These are phyloP conservation scores for Phlyctochytrium planicorne DNA, from an alignment of 192 early-diverging fungal species.

Conservation along the genomic window DNA sequence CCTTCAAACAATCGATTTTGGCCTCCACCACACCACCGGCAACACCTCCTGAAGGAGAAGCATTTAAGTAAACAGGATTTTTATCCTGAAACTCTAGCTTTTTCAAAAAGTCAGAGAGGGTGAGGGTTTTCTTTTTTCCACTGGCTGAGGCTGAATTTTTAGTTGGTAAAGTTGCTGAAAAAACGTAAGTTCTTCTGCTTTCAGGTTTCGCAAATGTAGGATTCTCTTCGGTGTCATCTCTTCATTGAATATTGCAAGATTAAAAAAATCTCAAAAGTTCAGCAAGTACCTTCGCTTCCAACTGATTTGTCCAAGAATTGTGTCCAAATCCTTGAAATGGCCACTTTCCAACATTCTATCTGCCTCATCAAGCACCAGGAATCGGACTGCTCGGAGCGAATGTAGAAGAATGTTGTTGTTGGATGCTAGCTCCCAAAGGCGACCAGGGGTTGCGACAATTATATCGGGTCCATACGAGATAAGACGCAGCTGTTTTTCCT, in stretches of 20 bases:
- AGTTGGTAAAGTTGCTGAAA: slow-evolving; percentile 79
- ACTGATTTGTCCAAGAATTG: slow-evolving; percentile 55
- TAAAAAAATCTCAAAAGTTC: neutral
- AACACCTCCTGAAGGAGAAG: slow-evolving; percentile 64
- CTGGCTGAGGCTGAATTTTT: slow-evolving; percentile 20
- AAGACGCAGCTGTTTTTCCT: slow-evolving; percentile 84
- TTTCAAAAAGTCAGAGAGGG: slow-evolving; percentile 58
- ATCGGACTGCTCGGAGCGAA: slow-evolving; percentile 54
- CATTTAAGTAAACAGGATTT: slow-evolving; percentile 74
- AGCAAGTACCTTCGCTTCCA: slow-evolving; percentile 9
- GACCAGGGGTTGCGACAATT: slow-evolving; percentile 94
- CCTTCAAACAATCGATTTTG: slow-evolving; percentile 80
- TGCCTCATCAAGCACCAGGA: slow-evolving; percentile 92
- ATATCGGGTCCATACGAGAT: slow-evolving; percentile 72
- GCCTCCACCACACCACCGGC: slow-evolving; percentile 74
- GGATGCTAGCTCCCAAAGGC: slow-evolving; percentile 59
- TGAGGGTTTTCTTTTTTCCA: neutral
- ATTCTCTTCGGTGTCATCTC: neutral
- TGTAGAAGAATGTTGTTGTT: slow-evolving; percentile 68
- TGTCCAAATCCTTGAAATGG: slow-evolving; percentile 81
- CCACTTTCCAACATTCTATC: slow-evolving; percentile 93
- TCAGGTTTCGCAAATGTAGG: neutral
- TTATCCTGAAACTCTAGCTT: slow-evolving; percentile 75
- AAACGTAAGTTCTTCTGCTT: slow-evolving; percentile 69
- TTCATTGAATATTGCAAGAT: neutral